A percentile compares a stretch with the other conserved stretches of the same genome.
These are phyloP conservation scores for Nevesoporus exiguus DNA, from an alignment of 768 basidiomycete genomes.

Conservation along the genomic window DNA sequence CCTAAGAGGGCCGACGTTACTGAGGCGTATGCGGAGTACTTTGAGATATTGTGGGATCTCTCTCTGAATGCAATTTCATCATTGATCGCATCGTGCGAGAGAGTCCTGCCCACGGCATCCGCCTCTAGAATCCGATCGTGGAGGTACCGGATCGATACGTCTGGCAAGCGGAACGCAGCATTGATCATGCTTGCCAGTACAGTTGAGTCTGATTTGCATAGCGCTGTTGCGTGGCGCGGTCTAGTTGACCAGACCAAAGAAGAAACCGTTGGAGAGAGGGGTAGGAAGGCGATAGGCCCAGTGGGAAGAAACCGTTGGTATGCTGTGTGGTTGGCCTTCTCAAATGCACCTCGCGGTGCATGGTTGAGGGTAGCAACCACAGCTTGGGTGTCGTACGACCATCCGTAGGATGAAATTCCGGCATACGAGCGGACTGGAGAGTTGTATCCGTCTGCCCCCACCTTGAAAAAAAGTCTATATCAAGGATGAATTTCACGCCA, in stretches of 20 bases:
- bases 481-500: not conserved
- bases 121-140: slow-evolving; percentile 58
- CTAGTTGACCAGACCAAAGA: slow-evolving; percentile 95
- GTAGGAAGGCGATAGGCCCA: slow-evolving; percentile 94
- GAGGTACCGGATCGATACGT: slow-evolving; percentile 66
- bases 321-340: slow-evolving; percentile 70
- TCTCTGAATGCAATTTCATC: slow-evolving; percentile 75
- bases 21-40: slow-evolving; percentile 61
- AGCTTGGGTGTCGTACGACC: slow-evolving; percentile 86
- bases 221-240: slow-evolving; percentile 67
- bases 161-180: slow-evolving; percentile 83
- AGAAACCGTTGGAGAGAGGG: slow-evolving; percentile 70
- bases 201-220: slow-evolving; percentile 60
- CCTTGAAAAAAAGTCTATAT: slow-evolving; percentile 38
- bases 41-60: slow-evolving; percentile 60
- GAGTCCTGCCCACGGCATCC: slow-evolving; percentile 39
- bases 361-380: slow-evolving; percentile 88
- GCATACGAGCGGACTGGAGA: slow-evolving; percentile 90
- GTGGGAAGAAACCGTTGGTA: slow-evolving; percentile 95
- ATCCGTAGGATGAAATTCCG: slow-evolving; percentile 82
- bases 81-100: slow-evolving; percentile 48
- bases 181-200: slow-evolving; percentile 79
- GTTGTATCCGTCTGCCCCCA: slow-evolving; percentile 94
- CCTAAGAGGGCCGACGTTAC: slow-evolving; percentile 30
- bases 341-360: slow-evolving; percentile 56